phyloP scores from a whole-genome alignment of 1,139 yeast species.

The Saccharomyces hybrid region DNA sequence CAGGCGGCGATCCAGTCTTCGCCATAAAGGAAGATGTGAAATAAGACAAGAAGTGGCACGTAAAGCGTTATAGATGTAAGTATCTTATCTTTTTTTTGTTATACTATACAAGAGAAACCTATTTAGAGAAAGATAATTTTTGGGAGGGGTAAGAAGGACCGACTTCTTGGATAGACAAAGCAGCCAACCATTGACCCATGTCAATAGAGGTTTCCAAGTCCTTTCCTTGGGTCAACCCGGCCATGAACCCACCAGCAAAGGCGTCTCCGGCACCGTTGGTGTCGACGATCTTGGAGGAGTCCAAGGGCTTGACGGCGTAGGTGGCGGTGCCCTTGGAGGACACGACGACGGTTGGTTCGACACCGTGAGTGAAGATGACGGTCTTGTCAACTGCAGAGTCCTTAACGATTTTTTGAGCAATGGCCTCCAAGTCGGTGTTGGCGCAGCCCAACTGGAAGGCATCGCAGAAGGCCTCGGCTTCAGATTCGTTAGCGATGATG shows the following conservation, averaged over 20 bases:
- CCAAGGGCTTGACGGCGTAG: slow-evolving; percentile 66
- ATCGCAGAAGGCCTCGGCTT: slow-evolving; percentile 91
- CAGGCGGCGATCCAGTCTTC: not conserved
- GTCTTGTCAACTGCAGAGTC: slow-evolving; percentile 59
- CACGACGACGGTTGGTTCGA: slow-evolving; percentile 77
- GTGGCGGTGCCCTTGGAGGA: slow-evolving; percentile 41
- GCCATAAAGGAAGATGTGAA: too few relatives aligned
- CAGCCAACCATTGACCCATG: slow-evolving; percentile 96
- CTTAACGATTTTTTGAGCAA: slow-evolving; percentile 76
- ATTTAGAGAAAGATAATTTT: slow-evolving; percentile 32
- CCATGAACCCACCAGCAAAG: slow-evolving; percentile 94
- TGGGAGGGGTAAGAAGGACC: slow-evolving; percentile 93
- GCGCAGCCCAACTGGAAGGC: slow-evolving; percentile 53
- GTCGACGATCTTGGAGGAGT: slow-evolving; percentile 62
- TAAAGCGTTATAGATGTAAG: not conserved
- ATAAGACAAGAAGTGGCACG: not conserved
- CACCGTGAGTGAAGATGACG: slow-evolving; percentile 88
- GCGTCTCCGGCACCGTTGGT: slow-evolving; percentile 99
- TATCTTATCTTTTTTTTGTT: too few relatives aligned
- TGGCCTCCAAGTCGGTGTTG: slow-evolving; percentile 58
- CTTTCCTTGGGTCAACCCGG: slow-evolving; percentile 76
- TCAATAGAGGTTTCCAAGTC: slow-evolving; percentile 55
- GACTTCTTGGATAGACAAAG: slow-evolving; percentile 80
- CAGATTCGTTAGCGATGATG: slow-evolving; percentile 93
- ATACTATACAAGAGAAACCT: not conserved